Base-by-base conservation (phyloP, 2,329 filamentous ascomycete species). In the Nigrograna mackinnonii region DNA sequence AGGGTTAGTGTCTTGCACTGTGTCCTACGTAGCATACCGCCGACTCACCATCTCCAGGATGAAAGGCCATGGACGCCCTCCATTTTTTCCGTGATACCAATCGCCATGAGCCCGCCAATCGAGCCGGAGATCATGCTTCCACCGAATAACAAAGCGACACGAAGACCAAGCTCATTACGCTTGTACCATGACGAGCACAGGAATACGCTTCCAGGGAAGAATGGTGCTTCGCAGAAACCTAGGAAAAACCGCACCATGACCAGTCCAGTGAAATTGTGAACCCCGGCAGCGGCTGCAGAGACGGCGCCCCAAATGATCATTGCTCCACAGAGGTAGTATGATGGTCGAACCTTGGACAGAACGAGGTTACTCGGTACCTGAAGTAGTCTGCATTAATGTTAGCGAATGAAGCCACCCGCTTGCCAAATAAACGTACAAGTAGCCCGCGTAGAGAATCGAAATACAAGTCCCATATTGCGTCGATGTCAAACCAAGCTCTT, bases 341-440 rank as follows among this genome's bases (percentile, higher is more conserved):
- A 78, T 1, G 79, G 79, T 4, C 72, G 68, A n/a, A 80, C 62
- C 2, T 74, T 65, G 0, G 79, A 81, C 5, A 83, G 63, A 1
- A 79, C 52, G 39, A 83, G 66, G 44, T 83, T 84, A 0, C 79
- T 82, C 0, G 80, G 80, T 0, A 84, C 62, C 52, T 84, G 80
- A n/a, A n/a, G n/a, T n/a, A n/a, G n/a, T n/a, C n/a, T n/a, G n/a
- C n/a, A n/a, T n/a, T n/a, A n/a, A n/a, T n/a, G n/a, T n/a, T n/a
- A n/a, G n/a, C n/a, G n/a, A n/a, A n/a, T n/a, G n/a, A n/a, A n/a
- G n/a, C n/a, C n/a, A n/a, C n/a, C n/a, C n/a, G n/a, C n/a, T n/a
- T n/a, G n/a, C n/a, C n/a, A n/a, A n/a, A n/a, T n/a, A n/a, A n/a
- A n/a, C n/a, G n/a, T n/a, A n/a, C 12, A 57, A 38, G 50, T 55